Conservation (phyloP, 2,329 filamentous ascomycete genomes). For the Xylariales sp. region DNA sequence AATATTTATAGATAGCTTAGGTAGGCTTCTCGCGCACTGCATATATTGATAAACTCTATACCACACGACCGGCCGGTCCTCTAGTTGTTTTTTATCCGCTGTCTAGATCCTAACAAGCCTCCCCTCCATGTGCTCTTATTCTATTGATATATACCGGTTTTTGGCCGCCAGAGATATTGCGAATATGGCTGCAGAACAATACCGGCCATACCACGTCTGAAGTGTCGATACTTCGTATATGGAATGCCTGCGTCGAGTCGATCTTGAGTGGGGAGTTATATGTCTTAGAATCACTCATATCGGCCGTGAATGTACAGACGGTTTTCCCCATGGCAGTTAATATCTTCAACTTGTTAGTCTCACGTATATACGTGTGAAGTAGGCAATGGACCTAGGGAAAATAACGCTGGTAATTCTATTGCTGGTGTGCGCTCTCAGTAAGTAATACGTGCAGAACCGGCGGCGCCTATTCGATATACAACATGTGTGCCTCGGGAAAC, state of each 20-base stretch:
- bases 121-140: too few species aligned
- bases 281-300: too few species aligned
- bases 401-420: constrained; percentile 17
- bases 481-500: not conserved
- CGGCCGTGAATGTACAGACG: not conserved
- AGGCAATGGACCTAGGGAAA: constrained; percentile 4
- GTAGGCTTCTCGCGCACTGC: not conserved
- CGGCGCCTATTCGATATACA: not conserved
- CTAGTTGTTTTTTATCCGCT: too few species aligned
- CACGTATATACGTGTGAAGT: not conserved
- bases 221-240: too few species aligned
- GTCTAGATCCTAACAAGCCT: too few species aligned
- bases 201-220: not conserved
- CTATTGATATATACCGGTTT: not conserved
- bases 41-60: not conserved
- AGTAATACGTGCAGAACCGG: not conserved
- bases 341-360: not conserved
- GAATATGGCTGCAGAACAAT: not conserved
- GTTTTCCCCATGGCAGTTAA: not conserved
- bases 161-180: not conserved
- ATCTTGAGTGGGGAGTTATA: not conserved
- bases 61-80: not conserved
- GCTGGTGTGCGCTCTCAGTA: not conserved
- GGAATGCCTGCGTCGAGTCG: too few species aligned
- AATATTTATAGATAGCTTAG: not conserved